Evolutionary conservation across 345 rosid genomes (phyloP).

Genomic region (Mallotus nudiflorus): DNA sequence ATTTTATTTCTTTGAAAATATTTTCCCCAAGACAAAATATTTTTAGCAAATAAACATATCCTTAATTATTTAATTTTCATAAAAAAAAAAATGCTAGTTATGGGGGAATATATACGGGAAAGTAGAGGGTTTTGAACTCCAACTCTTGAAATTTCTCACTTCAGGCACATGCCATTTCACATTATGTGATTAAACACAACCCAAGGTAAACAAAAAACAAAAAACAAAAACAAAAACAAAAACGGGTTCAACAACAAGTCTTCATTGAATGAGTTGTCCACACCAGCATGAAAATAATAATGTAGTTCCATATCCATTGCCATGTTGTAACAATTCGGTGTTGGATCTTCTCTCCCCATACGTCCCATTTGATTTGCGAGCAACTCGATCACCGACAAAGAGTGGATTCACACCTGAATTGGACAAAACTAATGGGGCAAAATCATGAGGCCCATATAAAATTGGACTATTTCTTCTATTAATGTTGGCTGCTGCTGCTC

Average conservation of each 20-base stretch:
- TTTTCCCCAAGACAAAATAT: too few species aligned
- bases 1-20: too few species aligned
- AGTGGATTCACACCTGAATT: constrained; percentile 24
- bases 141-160: too few species aligned
- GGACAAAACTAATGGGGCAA: constrained; percentile 21
- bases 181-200: background rate
- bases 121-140: too few species aligned
- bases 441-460: constrained; percentile 27
- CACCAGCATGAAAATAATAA: constrained; percentile 45
- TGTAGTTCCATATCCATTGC: constrained; percentile 38
- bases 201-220: background rate
- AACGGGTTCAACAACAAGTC: constrained; percentile 3
- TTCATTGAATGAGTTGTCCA: constrained; percentile 37
- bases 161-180: too few species aligned
- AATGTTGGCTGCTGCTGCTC: constrained; percentile 27
- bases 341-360: constrained; percentile 28
- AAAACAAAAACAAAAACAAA: background rate
- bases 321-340: constrained; percentile 30
- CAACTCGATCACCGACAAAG: constrained; percentile 26
- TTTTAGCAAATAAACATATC: too few species aligned
- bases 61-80: too few species aligned
- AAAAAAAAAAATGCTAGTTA: too few species aligned
- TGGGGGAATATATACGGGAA: too few species aligned
- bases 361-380: constrained; percentile 20
- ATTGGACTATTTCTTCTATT: constrained; percentile 29